Percentiles rank a stretch among this genome's conserved stretches.
These are phyloP conservation scores for Wallacemonas rigidus DNA, from an alignment of 208 protist species.

Conservation along the genomic window DNA sequence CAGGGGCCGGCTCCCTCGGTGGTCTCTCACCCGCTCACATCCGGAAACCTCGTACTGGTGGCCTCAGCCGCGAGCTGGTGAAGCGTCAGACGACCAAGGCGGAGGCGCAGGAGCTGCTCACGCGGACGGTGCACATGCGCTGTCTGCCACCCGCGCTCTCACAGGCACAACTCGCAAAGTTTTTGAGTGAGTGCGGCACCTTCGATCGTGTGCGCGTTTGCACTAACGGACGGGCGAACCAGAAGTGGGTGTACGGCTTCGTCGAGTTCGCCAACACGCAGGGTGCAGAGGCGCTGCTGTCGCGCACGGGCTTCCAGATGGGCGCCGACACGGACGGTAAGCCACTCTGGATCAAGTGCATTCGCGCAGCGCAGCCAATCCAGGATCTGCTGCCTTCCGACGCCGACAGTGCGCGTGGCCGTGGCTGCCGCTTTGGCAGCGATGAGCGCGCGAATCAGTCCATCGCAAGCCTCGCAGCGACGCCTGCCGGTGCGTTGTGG, in stretches of 20 bases:
- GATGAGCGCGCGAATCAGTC: conserved; percentile 40
- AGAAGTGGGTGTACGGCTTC: conserved; percentile 74
- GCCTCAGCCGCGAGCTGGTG: conserved; percentile 9
- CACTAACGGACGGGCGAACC: conserved; percentile 37
- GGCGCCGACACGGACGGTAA: conserved; percentile 38
- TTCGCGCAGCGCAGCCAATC: conserved; percentile 51
- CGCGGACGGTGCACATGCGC: conserved; percentile 61
- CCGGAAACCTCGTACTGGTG: not conserved
- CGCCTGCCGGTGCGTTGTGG: conserved; percentile 2
- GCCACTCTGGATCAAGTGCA: conserved; percentile 60
- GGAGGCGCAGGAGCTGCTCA: conserved; percentile 26
- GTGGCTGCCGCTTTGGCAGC: conserved; percentile 42
- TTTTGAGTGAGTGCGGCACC: conserved; percentile 60
- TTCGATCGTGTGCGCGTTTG: conserved; percentile 70
- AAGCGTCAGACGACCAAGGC: conserved; percentile 7
- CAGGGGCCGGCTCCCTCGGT: not conserved
- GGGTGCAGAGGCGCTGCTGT: conserved; percentile 35
- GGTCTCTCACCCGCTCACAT: not conserved
- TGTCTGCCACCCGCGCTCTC: conserved; percentile 47
- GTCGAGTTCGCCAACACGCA: conserved; percentile 47
- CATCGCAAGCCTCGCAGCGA: conserved; percentile 34
- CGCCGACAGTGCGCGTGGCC: conserved; percentile 34
- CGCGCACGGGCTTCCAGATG: conserved; percentile 47
- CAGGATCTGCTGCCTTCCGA: conserved; percentile 59
- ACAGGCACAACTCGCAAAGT: conserved; percentile 58